Percentiles rank a stretch among this genome's conserved stretches.
phyloP scores from a whole-genome alignment of 768 basidiomycete genomes.

The Termitomyces sp. region DNA sequence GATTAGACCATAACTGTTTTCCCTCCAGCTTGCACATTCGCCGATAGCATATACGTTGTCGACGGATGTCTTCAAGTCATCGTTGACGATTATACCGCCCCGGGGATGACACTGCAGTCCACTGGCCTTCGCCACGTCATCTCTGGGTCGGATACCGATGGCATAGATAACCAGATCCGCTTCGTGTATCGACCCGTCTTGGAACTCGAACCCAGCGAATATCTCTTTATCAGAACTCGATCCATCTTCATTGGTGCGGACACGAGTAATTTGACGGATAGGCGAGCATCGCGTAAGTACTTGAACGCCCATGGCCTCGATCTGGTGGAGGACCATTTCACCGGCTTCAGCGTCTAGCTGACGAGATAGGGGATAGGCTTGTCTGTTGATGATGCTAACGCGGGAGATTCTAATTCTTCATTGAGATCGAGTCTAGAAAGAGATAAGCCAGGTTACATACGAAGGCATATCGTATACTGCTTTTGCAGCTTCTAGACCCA shows the following conservation, averaged over 20 bases:
- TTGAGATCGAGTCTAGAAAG: not conserved
- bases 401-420: not conserved
- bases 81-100: slow-evolving; percentile 57
- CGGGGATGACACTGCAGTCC: slow-evolving; percentile 45
- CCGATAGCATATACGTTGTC: slow-evolving; percentile 68
- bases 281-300: slow-evolving; percentile 7
- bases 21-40: slow-evolving; percentile 68
- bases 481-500: slow-evolving; percentile 69
- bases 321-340: slow-evolving; percentile 16
- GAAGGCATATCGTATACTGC: slow-evolving; percentile 19
- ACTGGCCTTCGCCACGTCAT: slow-evolving; percentile 46
- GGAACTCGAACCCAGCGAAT: slow-evolving; percentile 46
- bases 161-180: slow-evolving; percentile 61
- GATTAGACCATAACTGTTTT: slow-evolving; percentile 68
- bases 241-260: slow-evolving; percentile 3
- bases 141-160: slow-evolving; percentile 67
- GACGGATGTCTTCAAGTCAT: slow-evolving; percentile 51
- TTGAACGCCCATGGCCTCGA: slow-evolving; percentile 15
- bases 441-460: not conserved
- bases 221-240: slow-evolving; percentile 15
- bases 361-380: slow-evolving; percentile 3
- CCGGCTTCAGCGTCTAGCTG: slow-evolving; percentile 27
- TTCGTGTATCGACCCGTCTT: slow-evolving; percentile 38
- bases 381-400: slow-evolving; percentile 7
- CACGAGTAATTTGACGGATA: slow-evolving; percentile 5